Percentiles rank a stretch among this genome's conserved stretches.
Conservation (phyloP, 257 asterid species). For the Solanum sejunctum region DNA sequence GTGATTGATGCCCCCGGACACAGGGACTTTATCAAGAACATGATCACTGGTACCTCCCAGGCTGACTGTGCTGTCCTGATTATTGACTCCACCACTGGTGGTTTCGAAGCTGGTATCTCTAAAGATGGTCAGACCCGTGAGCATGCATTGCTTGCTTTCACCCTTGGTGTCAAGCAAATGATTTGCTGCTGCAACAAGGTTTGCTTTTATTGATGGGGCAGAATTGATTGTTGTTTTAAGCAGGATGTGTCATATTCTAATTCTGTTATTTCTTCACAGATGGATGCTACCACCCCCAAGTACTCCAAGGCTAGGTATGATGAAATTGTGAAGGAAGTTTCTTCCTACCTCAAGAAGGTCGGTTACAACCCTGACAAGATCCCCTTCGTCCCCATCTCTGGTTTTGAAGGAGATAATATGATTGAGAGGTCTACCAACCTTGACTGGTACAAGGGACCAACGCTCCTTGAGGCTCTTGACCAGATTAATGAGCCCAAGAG, state of each 20-base stretch:
- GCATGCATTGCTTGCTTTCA: conserved; percentile 73
- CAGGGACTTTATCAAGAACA: conserved; percentile 75
- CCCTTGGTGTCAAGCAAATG: conserved; percentile 82
- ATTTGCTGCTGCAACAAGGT: conserved; percentile 79
- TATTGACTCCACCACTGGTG: conserved; percentile 84
- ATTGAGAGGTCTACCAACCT: conserved; percentile 26
- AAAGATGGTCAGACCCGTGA: conserved; percentile 90
- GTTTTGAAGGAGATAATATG: conserved; percentile 36
- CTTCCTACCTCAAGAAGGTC: conserved; percentile 70
- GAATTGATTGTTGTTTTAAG: background rate
- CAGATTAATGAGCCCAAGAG: conserved; percentile 55
- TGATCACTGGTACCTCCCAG: conserved; percentile 86
- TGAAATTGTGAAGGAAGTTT: conserved; percentile 69
- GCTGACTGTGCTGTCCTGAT: conserved; percentile 81
- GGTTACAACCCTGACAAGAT: conserved; percentile 2
- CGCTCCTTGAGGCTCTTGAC: conserved; percentile 74
- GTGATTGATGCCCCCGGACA: conserved; percentile 91
- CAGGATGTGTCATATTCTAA: background rate
- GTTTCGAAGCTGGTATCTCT: conserved; percentile 80
- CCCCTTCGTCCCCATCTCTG: background rate
- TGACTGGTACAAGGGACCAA: conserved; percentile 84
- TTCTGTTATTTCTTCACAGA: conserved; percentile 9
- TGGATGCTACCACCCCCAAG: conserved; percentile 34
- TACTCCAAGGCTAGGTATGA: conserved; percentile 70
- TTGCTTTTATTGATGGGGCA: background rate